phyloP scores from a whole-genome alignment of 768 basidiomycete genomes.

The Cytidiella melzeri region DNA sequence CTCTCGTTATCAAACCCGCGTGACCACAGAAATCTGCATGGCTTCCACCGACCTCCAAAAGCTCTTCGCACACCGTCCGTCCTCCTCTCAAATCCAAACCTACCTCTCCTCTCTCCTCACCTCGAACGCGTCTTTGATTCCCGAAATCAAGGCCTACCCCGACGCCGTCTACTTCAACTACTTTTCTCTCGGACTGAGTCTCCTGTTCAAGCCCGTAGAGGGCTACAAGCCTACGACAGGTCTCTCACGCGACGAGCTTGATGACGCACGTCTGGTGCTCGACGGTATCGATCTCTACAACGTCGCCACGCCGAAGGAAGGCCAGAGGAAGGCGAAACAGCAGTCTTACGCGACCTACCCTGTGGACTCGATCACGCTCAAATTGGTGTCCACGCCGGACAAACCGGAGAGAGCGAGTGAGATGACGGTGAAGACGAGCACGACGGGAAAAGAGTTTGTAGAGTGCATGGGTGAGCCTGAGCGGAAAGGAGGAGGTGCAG shows the following conservation, averaged over 20 bases:
- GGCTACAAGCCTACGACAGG: slow-evolving; percentile 55
- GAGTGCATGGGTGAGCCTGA: slow-evolving; percentile 74
- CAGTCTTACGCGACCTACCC: slow-evolving; percentile 54
- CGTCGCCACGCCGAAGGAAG: slow-evolving; percentile 28
- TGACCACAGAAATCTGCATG: no score
- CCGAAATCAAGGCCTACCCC: slow-evolving; percentile 73
- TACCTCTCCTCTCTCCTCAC: slow-evolving; percentile 1
- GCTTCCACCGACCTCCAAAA: background rate
- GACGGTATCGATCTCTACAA: slow-evolving; percentile 87
- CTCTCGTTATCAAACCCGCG: no score
- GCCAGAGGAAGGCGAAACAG: slow-evolving; percentile 29
- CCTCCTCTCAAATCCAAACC: background rate
- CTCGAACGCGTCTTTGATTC: slow-evolving; percentile 24
- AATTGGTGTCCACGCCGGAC: slow-evolving; percentile 24
- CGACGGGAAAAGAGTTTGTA: slow-evolving; percentile 78
- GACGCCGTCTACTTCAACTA: slow-evolving; percentile 89
- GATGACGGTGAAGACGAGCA: slow-evolving; percentile 40
- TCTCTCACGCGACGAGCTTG: slow-evolving; percentile 39
- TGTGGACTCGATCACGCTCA: slow-evolving; percentile 43
- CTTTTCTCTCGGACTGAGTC: slow-evolving; percentile 68
- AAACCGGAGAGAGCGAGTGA: slow-evolving; percentile 31
- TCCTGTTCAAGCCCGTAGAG: slow-evolving; percentile 63
- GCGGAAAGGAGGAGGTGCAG: slow-evolving; percentile 85
- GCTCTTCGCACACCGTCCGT: background rate
- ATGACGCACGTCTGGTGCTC: slow-evolving; percentile 45